Conservation (phyloP, 805 yeast species). For the Candida jianshihensis region DNA sequence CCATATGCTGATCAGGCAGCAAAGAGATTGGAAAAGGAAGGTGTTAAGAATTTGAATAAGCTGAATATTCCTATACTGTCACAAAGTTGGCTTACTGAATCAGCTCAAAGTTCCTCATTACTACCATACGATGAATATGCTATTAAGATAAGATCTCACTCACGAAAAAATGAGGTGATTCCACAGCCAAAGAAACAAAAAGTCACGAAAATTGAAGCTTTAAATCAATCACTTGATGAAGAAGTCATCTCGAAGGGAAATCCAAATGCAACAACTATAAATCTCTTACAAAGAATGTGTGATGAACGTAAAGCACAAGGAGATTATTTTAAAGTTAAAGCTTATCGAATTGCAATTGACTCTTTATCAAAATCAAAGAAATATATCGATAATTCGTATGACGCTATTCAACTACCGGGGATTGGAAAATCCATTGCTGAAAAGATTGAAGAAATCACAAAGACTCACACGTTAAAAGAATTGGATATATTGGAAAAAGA, state of each 20-base stretch:
- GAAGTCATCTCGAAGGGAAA: conserved; percentile 8
- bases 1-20: conserved; percentile 5
- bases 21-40: conserved; percentile 3
- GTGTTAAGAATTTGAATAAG: conserved; percentile 1
- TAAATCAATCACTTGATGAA: conserved; percentile 5
- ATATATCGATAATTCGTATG: conserved; percentile 26
- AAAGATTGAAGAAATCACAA: conserved; percentile 40
- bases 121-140: conserved; percentile 3
- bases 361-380: conserved; percentile 24
- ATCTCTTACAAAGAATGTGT: conserved; percentile 15
- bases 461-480: conserved; percentile 26
- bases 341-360: conserved; percentile 39
- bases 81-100: conserved; percentile 19
- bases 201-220: conserved; percentile 4
- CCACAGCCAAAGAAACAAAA: conserved; percentile 1
- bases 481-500: conserved; percentile 20
- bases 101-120: conserved; percentile 7
- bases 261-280: conserved; percentile 18
- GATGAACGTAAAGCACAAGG: conserved; percentile 20
- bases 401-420: conserved; percentile 34
- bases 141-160: conserved; percentile 5
- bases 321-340: conserved; percentile 31
- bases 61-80: conserved; percentile 4
- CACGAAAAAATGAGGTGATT: too few species aligned
- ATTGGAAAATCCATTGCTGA: conserved; percentile 34